A percentile compares a stretch with the other conserved stretches of the same genome.
These are phyloP conservation scores for Rhipidocladum racemiflorum DNA, from an alignment of 176 grass and related monocot species.

Conservation along the genomic window DNA sequence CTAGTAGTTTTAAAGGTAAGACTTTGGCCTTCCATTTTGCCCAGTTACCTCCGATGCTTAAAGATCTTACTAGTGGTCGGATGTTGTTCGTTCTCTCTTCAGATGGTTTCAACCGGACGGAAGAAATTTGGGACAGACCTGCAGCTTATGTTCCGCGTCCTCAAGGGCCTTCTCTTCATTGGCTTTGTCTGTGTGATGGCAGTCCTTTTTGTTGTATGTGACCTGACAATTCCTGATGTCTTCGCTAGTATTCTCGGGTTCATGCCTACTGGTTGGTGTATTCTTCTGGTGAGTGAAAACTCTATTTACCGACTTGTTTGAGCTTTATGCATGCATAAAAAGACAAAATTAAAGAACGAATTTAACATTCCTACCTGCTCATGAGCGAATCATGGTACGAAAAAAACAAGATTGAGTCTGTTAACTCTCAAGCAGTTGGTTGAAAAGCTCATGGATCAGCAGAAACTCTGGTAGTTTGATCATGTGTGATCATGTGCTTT, in stretches of 20 bases:
- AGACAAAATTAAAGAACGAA: background rate
- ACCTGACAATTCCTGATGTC: conserved; percentile 73
- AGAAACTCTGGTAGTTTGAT: background rate
- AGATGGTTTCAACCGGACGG: conserved; percentile 59
- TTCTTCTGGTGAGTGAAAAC: conserved; percentile 80
- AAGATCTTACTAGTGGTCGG: background rate
- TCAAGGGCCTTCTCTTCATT: conserved; percentile 93
- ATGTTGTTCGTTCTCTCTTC: background rate
- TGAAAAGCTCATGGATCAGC: background rate
- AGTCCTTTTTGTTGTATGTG: conserved; percentile 68
- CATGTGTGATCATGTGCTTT: background rate
- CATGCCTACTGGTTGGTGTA: conserved; percentile 86
- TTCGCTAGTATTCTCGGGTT: conserved; percentile 74
- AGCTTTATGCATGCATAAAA: background rate
- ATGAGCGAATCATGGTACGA: background rate
- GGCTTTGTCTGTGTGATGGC: conserved; percentile 88
- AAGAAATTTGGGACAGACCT: conserved; percentile 64
- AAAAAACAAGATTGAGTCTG: background rate
- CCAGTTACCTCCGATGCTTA: background rate
- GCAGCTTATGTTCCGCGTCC: conserved; percentile 95
- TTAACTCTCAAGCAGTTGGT: background rate
- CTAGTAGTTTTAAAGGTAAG: conserved; percentile 81
- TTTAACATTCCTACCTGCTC: background rate
- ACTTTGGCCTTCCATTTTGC: conserved; percentile 14
- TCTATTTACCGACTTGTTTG: background rate